Conservation (phyloP, 2,329 filamentous ascomycete species). For the Fusarium fracticaudum region DNA sequence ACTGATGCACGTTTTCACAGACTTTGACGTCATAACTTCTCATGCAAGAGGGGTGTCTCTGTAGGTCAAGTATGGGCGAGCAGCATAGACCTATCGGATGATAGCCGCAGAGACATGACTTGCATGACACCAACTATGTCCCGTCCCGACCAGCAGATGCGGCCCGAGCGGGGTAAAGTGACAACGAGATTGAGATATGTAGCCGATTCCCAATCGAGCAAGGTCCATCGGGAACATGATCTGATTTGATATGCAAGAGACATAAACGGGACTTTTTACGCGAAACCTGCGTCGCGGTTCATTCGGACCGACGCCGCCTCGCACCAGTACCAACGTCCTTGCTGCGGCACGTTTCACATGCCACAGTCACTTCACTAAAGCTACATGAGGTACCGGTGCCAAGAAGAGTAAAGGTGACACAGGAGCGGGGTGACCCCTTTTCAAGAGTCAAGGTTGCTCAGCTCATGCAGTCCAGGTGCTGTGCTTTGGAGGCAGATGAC, state of each 20-base stretch:
- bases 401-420: neutral
- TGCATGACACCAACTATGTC: neutral
- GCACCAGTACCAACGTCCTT: neutral
- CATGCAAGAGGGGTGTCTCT: neutral
- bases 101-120: neutral
- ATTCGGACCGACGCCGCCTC: neutral
- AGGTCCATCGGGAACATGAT: neutral
- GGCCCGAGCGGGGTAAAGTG: neutral
- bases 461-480: neutral
- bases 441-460: neutral
- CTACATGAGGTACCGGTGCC: neutral
- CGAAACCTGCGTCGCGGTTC: neutral
- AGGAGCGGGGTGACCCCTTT: neutral
- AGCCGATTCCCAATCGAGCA: neutral
- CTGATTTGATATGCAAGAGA: neutral
- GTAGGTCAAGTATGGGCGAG: neutral
- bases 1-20: too few species aligned
- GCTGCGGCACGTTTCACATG: neutral
- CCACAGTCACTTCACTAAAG: neutral
- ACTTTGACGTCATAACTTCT: fast-evolving
- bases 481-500: too few species aligned
- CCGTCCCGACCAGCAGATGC: neutral
- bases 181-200: neutral
- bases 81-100: neutral
- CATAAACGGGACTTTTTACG: neutral